Percentiles rank a stretch among this genome's conserved stretches.
These are phyloP conservation scores for Primulina tabacum DNA, from an alignment of 257 asterid species.

Conservation along the genomic window DNA sequence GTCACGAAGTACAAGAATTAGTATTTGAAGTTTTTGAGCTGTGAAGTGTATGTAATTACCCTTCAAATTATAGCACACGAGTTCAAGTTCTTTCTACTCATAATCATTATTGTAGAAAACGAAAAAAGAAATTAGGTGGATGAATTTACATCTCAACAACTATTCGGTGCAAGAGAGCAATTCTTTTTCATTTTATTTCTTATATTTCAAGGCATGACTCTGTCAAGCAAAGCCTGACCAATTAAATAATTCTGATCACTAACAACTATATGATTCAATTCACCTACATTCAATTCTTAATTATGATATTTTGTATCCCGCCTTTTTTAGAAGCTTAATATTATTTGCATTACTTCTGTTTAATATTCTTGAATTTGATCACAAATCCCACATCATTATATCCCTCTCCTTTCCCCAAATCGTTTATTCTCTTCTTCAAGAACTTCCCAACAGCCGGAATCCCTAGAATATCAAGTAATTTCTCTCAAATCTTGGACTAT, in stretches of 20 bases:
- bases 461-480: neutral
- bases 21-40: neutral
- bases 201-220: constrained; percentile 53
- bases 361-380: constrained; percentile 15
- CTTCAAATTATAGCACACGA: neutral
- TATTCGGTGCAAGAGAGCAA: constrained; percentile 49
- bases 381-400: constrained; percentile 12
- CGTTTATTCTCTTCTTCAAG: neutral
- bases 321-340: constrained; percentile 24
- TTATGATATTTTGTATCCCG: constrained; percentile 28
- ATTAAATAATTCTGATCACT: constrained; percentile 23
- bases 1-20: neutral
- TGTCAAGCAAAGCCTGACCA: constrained; percentile 36
- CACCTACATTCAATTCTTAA: constrained; percentile 30
- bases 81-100: neutral
- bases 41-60: too few species aligned
- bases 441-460: neutral
- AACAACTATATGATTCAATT: constrained; percentile 28
- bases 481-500: constrained; percentile 20
- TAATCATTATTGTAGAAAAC: neutral
- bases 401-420: neutral
- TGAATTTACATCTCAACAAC: constrained; percentile 16
- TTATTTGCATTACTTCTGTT: constrained; percentile 2
- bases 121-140: neutral
- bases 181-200: constrained; percentile 32